Evolutionary conservation across 73 alveolate species (phyloP).

Genomic region (Breviolum minutum): DNA sequence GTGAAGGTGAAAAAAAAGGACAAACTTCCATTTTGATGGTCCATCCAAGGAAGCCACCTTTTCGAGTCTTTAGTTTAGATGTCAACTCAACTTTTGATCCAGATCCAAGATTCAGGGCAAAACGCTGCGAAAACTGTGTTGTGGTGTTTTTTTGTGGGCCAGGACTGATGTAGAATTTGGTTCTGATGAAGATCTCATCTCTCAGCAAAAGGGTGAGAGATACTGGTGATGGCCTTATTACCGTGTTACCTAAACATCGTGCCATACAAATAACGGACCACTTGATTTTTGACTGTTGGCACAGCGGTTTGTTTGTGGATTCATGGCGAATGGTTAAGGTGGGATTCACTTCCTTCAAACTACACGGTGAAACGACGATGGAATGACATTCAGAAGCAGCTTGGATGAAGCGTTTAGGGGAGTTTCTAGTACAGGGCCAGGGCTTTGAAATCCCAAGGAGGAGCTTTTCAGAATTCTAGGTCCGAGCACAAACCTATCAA

Average conservation of each 20-base stretch:
- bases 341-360: constrained; percentile 59
- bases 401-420: neutral
- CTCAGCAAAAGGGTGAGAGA: constrained; percentile 40
- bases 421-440: no score
- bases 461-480: no score
- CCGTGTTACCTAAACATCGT: neutral
- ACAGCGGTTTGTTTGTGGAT: neutral
- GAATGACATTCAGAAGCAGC: constrained; percentile 50
- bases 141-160: neutral
- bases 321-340: neutral
- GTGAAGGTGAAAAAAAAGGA: no score
- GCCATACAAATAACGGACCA: neutral
- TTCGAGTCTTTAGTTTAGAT: no score
- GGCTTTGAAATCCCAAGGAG: no score
- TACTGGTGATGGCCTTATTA: neutral
- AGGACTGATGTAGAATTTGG: constrained; percentile 59
- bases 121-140: neutral
- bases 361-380: constrained; percentile 72
- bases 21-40: neutral
- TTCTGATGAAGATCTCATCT: constrained; percentile 25
- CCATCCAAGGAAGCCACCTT: neutral
- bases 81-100: neutral
- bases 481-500: no score
- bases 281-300: neutral
- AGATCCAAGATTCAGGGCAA: neutral